A percentile compares a stretch with the other conserved stretches of the same genome.
Evolutionary conservation across 768 basidiomycete genomes (phyloP).

Genomic region (Mycena rebaudengoi): DNA sequence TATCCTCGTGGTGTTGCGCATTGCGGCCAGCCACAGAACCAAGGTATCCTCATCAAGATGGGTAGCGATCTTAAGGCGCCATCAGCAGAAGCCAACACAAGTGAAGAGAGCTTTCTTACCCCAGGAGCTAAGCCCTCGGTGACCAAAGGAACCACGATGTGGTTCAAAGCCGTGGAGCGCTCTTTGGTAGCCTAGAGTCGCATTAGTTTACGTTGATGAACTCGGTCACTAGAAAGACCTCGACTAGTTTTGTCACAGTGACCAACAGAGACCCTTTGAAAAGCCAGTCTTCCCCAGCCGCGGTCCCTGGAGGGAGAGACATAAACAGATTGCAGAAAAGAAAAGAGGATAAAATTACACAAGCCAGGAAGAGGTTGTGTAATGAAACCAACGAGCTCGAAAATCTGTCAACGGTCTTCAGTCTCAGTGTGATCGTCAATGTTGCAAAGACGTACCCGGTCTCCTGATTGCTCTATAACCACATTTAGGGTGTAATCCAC

Average conservation of each 20-base stretch:
- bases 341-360: constrained; percentile 54
- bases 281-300: constrained; percentile 72
- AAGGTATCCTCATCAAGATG: constrained; percentile 84
- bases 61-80: constrained; percentile 56
- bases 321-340: constrained; percentile 18
- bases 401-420: constrained; percentile 60
- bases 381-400: constrained; percentile 69
- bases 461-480: constrained; percentile 66
- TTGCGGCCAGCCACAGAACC: constrained; percentile 74
- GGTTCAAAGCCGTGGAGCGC: constrained; percentile 61
- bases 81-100: constrained; percentile 1
- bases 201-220: not conserved
- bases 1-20: constrained; percentile 70
- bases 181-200: constrained; percentile 67
- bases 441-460: constrained; percentile 38
- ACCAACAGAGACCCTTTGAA: constrained; percentile 77
- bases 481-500: constrained; percentile 75
- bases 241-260: constrained; percentile 74
- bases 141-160: constrained; percentile 70
- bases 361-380: constrained; percentile 71
- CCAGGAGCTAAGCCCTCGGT: constrained; percentile 68
- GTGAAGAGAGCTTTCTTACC: constrained; percentile 51
- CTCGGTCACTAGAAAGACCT: constrained; percentile 51
- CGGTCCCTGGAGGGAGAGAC: constrained; percentile 66
- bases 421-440: not conserved